Evolutionary conservation across 352 stramenopile species (phyloP).

Genomic region (Aphanomyces cochlioides): DNA sequence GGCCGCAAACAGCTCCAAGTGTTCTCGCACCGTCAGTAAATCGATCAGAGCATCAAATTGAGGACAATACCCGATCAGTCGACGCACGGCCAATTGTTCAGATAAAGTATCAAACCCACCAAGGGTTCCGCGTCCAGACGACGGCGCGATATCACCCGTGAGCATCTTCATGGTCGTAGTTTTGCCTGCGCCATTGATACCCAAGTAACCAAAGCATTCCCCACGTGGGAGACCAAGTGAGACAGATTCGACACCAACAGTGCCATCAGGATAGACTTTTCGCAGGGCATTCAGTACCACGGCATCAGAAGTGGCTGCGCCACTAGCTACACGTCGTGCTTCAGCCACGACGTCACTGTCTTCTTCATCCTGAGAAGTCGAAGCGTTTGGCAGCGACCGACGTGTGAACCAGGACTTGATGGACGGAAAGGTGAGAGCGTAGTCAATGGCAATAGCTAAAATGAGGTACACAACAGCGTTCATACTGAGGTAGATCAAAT

Average conservation of each 20-base stretch:
- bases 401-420: slow-evolving; percentile 2
- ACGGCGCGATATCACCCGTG: slow-evolving; percentile 41
- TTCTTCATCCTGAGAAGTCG: slow-evolving; percentile 37
- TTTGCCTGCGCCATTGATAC: slow-evolving; percentile 94
- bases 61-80: slow-evolving; percentile 86
- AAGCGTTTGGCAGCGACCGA: neutral
- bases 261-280: slow-evolving; percentile 83
- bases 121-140: slow-evolving; percentile 38
- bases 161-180: slow-evolving; percentile 95
- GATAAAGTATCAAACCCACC: slow-evolving; percentile 54
- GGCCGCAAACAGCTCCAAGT: slow-evolving; percentile 82
- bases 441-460: slow-evolving; percentile 62
- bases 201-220: slow-evolving; percentile 89
- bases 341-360: slow-evolving; percentile 37
- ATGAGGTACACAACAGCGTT: slow-evolving; percentile 75
- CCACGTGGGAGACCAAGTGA: slow-evolving; percentile 62
- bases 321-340: slow-evolving; percentile 14
- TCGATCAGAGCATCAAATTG: slow-evolving; percentile 86
- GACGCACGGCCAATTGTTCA: slow-evolving; percentile 51
- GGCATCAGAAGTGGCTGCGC: slow-evolving; percentile 29
- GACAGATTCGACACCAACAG: slow-evolving; percentile 68
- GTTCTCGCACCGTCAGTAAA: slow-evolving; percentile 80
- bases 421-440: slow-evolving; percentile 29
- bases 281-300: slow-evolving; percentile 60
- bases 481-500: slow-evolving; percentile 68